These are phyloP conservation scores for Sphaerulina musiva DNA, from an alignment of 2,329 filamentous ascomycete species.

Conservation along the genomic window DNA sequence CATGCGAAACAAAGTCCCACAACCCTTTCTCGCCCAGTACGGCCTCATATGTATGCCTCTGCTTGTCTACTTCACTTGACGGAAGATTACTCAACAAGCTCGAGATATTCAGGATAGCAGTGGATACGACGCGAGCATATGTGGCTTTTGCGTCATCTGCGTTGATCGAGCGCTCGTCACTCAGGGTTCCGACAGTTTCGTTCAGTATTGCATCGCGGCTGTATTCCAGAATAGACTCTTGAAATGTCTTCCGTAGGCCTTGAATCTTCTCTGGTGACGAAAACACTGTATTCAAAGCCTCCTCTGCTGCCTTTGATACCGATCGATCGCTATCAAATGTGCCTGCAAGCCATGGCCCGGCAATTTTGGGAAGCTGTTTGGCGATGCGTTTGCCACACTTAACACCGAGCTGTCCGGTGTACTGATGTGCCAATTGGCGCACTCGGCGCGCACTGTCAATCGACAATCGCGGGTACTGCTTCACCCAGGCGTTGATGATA, in stretches of 20 bases:
- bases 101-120: conserved; percentile 50
- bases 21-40: conserved; percentile 59
- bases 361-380: conserved; percentile 65
- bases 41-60: conserved; percentile 55
- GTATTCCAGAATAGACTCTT: conserved; percentile 73
- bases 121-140: conserved; percentile 69
- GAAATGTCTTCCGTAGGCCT: conserved; percentile 74
- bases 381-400: conserved; percentile 73
- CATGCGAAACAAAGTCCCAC: conserved; percentile 53
- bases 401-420: conserved; percentile 59
- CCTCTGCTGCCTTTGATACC: conserved; percentile 67
- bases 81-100: conserved; percentile 45
- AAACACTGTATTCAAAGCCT: conserved; percentile 70
- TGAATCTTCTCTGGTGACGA: conserved; percentile 70
- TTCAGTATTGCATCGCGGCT: conserved; percentile 67
- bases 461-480: conserved; percentile 78
- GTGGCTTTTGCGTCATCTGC: conserved; percentile 80
- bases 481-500: conserved; percentile 85
- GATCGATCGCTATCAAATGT: conserved; percentile 77
- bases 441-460: conserved; percentile 86
- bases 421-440: conserved; percentile 72
- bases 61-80: conserved; percentile 52
- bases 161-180: conserved; percentile 79
- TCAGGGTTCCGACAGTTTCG: conserved; percentile 75
- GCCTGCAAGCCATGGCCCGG: conserved; percentile 87